phyloP scores from a whole-genome alignment of 495 filamentous ascomycete species.

The Penicillium coprophilum region DNA sequence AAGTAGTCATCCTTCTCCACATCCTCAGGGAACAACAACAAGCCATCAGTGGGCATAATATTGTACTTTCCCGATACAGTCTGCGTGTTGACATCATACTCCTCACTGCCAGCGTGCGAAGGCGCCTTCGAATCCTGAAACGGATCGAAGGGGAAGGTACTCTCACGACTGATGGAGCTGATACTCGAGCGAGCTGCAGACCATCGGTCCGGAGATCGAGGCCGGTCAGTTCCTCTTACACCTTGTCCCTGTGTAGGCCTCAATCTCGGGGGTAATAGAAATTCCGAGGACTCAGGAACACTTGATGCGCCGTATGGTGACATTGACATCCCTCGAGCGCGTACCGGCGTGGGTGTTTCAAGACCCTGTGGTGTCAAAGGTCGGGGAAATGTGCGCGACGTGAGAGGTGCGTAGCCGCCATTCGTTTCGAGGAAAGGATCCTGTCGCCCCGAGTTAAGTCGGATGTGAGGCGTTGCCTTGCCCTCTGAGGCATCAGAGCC shows the following conservation, averaged over 20 bases:
- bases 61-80: slow-evolving; percentile 79
- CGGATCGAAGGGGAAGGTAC: slow-evolving; percentile 38
- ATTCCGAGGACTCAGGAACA: slow-evolving; percentile 57
- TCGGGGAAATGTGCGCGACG: slow-evolving; percentile 23
- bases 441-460: slow-evolving; percentile 58
- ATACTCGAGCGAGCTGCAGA: slow-evolving; percentile 25
- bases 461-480: slow-evolving; percentile 50
- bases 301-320: slow-evolving; percentile 31
- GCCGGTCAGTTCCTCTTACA: neutral
- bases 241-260: slow-evolving; percentile 16
- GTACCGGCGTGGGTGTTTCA: slow-evolving; percentile 13
- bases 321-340: slow-evolving; percentile 23
- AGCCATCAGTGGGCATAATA: slow-evolving; percentile 68
- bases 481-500: slow-evolving; percentile 13
- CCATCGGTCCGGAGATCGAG: slow-evolving; percentile 10
- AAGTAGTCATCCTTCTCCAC: slow-evolving; percentile 77
- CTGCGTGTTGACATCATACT: slow-evolving; percentile 69
- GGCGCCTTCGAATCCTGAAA: slow-evolving; percentile 59
- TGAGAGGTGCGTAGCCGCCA: slow-evolving; percentile 28
- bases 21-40: slow-evolving; percentile 72
- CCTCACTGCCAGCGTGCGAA: slow-evolving; percentile 63
- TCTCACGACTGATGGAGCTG: slow-evolving; percentile 53
- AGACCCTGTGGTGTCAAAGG: slow-evolving; percentile 25
- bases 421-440: slow-evolving; percentile 46
- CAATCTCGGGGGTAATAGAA: slow-evolving; percentile 56